These are phyloP conservation scores for Medicago arabica DNA, from an alignment of 306 rosid genomes.

Conservation along the genomic window DNA sequence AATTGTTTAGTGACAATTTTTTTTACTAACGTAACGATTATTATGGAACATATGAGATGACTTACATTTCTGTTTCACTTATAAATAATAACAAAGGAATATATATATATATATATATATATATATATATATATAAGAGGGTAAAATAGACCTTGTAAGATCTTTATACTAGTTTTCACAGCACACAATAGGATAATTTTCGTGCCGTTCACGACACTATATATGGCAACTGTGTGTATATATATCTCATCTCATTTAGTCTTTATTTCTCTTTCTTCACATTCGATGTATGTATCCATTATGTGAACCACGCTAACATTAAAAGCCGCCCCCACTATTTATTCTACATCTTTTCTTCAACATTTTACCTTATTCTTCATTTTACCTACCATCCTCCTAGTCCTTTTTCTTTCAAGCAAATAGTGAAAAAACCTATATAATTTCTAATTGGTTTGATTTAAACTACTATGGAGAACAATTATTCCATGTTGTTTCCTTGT, in stretches of 20 bases:
- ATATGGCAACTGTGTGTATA: neutral
- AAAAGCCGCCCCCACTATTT: slow-evolving; percentile 55
- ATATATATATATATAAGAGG: no score
- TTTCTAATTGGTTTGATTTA: neutral
- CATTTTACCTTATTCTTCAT: slow-evolving; percentile 39
- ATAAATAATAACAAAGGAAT: no score
- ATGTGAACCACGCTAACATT: slow-evolving; percentile 27
- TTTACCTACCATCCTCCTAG: neutral
- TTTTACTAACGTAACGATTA: no score
- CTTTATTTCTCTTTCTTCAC: slow-evolving; percentile 40
- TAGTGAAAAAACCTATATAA: neutral
- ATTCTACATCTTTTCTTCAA: slow-evolving; percentile 28
- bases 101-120: no score
- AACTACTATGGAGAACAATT: slow-evolving; percentile 50
- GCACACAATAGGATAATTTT: slow-evolving; percentile 40
- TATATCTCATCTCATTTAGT: slow-evolving; percentile 25
- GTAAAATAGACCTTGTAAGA: no score
- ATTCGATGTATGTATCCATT: slow-evolving; percentile 39
- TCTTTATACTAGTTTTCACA: slow-evolving; percentile 23
- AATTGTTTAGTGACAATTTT: no score
- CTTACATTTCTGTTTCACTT: no score
- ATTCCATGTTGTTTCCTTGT: slow-evolving; percentile 64
- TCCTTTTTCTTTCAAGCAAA: neutral
- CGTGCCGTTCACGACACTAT: slow-evolving; percentile 69
- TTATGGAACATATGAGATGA: no score